Evolutionary conservation across 768 basidiomycete genomes (phyloP), one percentile per base, ranked within the genome.

Genomic region (Rhodotorula taiwanensis): DNA sequence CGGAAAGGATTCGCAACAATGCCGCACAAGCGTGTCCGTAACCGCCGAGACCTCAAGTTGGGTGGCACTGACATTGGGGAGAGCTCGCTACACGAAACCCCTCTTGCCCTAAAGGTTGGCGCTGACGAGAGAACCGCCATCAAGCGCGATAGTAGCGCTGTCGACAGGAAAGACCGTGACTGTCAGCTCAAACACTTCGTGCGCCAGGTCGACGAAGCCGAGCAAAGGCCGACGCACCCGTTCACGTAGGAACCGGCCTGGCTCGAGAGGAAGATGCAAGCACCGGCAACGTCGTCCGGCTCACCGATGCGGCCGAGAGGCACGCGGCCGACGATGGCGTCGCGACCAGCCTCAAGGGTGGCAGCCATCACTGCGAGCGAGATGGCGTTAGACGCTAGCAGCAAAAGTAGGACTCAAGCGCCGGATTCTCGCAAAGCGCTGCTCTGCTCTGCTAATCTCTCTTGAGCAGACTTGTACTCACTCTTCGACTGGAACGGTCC

Each of bases 231-330:
- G 9, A 71, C 76, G 64, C 52, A 76, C 73, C 77, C 85, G 41
- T 81, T 86, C 50, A 86, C 79, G 74, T 80, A 86, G 25, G 82
- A 78, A 0, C 82, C 84, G 0, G 83, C 84, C 41, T 79, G 79
- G 56, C 82, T 81, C 18, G 82, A 77, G 21, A 87, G 77, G 78
- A 81, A 87, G 59, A 87, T 69, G 47, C 81, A 83, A 23, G 83
- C 78, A 0, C 83, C 85, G 1, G 80, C 83, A 28, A 86, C 80
- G 70, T 87, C 86, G 71, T 85, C 83, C 3, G 83, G 80, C 25
- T 77, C 78, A 8, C 86, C 85, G 51, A 86, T 80, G 15, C 84
- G 77, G 21, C 76, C 77, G 55, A 81, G 74, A 4, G 84, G 84
- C 25, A 83, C 76, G 28, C 72, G 70, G 0, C 75, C 75, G 11